Percentiles rank a stretch among this genome's conserved stretches.
phyloP scores from a whole-genome alignment of 768 basidiomycete genomes.

The Solioccasus polychromus region DNA sequence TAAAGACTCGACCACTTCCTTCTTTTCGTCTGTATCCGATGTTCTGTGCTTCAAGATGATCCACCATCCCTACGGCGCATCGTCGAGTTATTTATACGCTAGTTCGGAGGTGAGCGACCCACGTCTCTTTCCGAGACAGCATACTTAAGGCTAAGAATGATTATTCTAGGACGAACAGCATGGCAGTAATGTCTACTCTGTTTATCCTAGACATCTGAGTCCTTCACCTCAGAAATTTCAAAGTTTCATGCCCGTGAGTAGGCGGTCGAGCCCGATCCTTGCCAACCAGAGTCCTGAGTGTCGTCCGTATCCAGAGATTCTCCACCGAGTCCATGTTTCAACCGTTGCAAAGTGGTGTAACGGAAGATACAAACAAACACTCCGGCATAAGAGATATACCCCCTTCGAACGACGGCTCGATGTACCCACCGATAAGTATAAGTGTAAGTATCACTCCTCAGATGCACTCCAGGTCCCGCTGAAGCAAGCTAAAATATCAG shows the following conservation, averaged over 20 bases:
- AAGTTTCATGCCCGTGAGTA: conserved; percentile 28
- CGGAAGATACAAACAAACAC: conserved; percentile 5
- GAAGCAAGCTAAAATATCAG: conserved; percentile 6
- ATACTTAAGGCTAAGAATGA: not conserved
- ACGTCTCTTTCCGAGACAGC: not conserved
- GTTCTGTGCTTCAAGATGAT: conserved; percentile 26
- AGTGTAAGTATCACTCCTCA: conserved; percentile 10
- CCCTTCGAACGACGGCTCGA: conserved; percentile 8
- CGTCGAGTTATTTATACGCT: conserved; percentile 27
- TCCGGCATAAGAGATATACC: not conserved
- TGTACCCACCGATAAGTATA: conserved; percentile 6
- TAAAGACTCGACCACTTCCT: not conserved
- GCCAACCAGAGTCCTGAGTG: not conserved
- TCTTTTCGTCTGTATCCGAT: conserved; percentile 13
- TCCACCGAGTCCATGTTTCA: conserved; percentile 21
- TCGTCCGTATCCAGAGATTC: conserved; percentile 20
- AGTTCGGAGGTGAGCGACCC: conserved; percentile 19
- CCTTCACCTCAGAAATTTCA: conserved; percentile 20
- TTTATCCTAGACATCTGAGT: not conserved
- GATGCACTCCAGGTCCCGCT: not conserved
- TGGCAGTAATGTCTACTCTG: not conserved
- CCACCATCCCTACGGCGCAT: conserved; percentile 27
- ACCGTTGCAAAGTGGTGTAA: conserved; percentile 9
- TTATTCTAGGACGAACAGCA: conserved; percentile 9
- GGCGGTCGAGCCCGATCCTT: not conserved